phyloP scores from a whole-genome alignment of 2,329 filamentous ascomycete species.

The Alternaria metachromatica region DNA sequence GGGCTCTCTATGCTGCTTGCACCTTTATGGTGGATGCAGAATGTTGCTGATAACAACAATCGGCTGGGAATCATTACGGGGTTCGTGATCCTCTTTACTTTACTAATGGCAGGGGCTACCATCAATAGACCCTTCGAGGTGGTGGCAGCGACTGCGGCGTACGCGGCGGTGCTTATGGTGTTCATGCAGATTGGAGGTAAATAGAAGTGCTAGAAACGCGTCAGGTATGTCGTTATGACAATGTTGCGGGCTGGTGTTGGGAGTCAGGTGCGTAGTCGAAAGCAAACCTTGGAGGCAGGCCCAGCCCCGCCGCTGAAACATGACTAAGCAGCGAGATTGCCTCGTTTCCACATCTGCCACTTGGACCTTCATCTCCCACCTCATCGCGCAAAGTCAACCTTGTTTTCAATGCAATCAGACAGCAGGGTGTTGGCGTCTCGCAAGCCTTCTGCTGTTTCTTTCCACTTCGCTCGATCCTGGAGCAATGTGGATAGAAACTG shows the following conservation, averaged over 20 bases:
- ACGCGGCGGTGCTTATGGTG: background rate
- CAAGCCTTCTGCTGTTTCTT: background rate
- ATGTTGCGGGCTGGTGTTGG: no score
- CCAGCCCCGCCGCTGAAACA: background rate
- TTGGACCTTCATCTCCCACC: background rate
- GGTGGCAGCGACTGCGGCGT: conserved; percentile 32
- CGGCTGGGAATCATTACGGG: conserved; percentile 30
- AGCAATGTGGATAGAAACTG: background rate
- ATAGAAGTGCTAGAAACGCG: background rate
- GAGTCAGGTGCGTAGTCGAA: no score
- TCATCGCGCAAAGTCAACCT: background rate
- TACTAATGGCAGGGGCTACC: conserved; percentile 17
- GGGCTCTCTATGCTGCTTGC: conserved; percentile 29
- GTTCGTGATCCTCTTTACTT: conserved; percentile 27
- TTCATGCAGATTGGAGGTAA: background rate
- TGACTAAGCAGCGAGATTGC: background rate
- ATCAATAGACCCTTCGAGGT: conserved; percentile 28
- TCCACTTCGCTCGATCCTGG: background rate
- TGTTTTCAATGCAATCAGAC: background rate
- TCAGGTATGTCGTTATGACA: no score
- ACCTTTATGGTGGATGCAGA: conserved; percentile 33
- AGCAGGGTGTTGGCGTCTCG: background rate
- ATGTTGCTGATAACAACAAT: background rate
- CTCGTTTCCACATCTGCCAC: background rate
- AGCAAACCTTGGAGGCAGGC: no score